Evolutionary conservation across 139 green algal genomes (phyloP).

Genomic region (Chlorella sorokiniana): DNA sequence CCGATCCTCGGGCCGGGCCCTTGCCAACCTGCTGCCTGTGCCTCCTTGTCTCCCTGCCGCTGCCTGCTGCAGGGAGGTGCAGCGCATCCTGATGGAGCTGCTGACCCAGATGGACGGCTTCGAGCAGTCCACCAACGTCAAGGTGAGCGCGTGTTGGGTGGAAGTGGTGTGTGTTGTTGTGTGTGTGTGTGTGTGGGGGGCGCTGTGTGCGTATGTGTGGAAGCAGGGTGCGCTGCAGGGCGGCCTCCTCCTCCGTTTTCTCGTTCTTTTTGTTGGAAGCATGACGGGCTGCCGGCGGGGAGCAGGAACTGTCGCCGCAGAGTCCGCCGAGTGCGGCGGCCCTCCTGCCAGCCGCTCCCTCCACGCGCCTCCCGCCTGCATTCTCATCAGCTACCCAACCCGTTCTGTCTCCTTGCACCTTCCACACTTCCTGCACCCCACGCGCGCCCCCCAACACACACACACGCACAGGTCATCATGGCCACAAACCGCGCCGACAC

Average conservation of each 20-base stretch:
- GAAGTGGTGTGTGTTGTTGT: neutral
- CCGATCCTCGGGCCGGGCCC: too few species aligned
- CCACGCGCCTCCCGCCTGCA: too few species aligned
- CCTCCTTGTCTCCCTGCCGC: neutral
- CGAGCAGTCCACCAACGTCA: slow-evolving; percentile 95
- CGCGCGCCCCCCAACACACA: neutral
- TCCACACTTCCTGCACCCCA: neutral
- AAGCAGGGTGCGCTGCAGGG: too few species aligned
- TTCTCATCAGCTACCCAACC: neutral
- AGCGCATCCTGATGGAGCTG: slow-evolving; percentile 99
- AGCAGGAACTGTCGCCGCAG: neutral
- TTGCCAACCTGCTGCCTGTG: neutral
- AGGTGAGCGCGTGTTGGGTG: slow-evolving; percentile 40
- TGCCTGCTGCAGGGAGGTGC: slow-evolving; percentile 83
- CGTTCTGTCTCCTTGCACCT: neutral
- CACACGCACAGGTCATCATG: slow-evolving; percentile 93
- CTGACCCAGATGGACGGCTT: slow-evolving; percentile 99
- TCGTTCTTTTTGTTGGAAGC: neutral
- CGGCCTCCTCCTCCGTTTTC: too few species aligned
- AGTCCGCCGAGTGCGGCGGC: too few species aligned
- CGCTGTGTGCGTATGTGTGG: neutral
- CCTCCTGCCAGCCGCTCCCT: too few species aligned
- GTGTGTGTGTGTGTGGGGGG: neutral
- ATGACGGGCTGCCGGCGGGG: neutral
- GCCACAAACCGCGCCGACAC: slow-evolving; percentile 98